Evolutionary conservation across 495 filamentous ascomycete species (phyloP), one percentile per base, ranked within the genome.

Genomic region (Aeminium ludgeri): DNA sequence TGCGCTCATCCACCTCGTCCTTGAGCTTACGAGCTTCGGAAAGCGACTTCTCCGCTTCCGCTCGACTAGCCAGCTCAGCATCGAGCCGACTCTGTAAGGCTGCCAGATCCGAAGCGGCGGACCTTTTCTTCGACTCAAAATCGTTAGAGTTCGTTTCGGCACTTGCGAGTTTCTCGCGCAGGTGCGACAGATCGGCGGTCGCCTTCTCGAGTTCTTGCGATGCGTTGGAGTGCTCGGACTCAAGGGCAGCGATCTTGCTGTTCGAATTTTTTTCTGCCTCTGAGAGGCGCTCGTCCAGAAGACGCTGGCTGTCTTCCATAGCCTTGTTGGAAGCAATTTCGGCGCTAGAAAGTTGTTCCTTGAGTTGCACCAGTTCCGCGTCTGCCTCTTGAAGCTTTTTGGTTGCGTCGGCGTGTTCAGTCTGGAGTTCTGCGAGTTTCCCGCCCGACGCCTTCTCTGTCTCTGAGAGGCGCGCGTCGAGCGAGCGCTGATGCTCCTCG

Each of bases 41-140:
- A 2, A 49, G 31, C 2, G 42, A 30, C 11, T 28, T 6, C 29
- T 49, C 41, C 2, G 46, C 27, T 29, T 45, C 37, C 11, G 36
- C 46, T 19, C 34, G 46, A 30, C 37, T 20, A 10, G 13, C 34
- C 17, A 38, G 12, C 36, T 44, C 41, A 1, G 36, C 32, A 19
- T 49, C 41, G 3, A 49, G 46, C 3, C 41, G 36, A 15, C 17
- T 12, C 13, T 49, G 41, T 25, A 49, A 23, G 1, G 40, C 30
- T 10, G 35, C 19, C 27, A 40, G 10, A 13, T 40, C 37, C 4
- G 11, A 12, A 4, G 12, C 18, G 18, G 27, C 28, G 4, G 37
- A 28, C 13, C 28, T 18, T 13, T 40, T 7, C 37, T 40, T 30
- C 2, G 20, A 28, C 11, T 15, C 18, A 11, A 29, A 15, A 3